phyloP scores from a whole-genome alignment of 2,329 filamentous ascomycete species.

The Aspergillus glaucus region DNA sequence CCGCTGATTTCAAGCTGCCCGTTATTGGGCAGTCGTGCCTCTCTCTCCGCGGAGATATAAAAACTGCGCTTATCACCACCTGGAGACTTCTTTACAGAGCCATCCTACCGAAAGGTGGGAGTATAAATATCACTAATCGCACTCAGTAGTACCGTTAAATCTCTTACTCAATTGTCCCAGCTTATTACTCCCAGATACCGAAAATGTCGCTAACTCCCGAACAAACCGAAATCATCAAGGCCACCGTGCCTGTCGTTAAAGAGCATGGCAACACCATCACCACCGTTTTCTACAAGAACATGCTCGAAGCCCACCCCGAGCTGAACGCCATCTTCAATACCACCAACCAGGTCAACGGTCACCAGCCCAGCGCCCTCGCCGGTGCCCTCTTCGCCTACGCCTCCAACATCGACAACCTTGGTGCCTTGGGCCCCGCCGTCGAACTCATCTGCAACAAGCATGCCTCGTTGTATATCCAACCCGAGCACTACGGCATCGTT shows the following conservation, averaged over 20 bases:
- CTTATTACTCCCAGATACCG: neutral
- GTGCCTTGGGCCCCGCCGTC: constrained; percentile 49
- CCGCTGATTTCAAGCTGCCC: neutral
- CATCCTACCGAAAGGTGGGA: too few species aligned
- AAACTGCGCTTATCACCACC: neutral
- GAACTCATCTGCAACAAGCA: constrained; percentile 74
- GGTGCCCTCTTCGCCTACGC: constrained; percentile 65
- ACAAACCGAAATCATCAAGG: constrained; percentile 61
- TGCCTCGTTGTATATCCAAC: constrained; percentile 60
- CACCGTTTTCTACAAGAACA: constrained; percentile 63
- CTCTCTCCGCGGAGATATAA: neutral
- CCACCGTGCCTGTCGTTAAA: constrained; percentile 63
- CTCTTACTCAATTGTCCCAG: too few species aligned
- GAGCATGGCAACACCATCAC: constrained; percentile 64
- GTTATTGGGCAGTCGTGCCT: neutral
- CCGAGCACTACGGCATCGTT: constrained; percentile 65
- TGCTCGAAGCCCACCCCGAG: constrained; percentile 59
- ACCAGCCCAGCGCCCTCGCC: constrained; percentile 65
- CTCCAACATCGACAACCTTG: constrained; percentile 63
- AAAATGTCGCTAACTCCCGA: constrained; percentile 46
- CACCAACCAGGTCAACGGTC: constrained; percentile 60
- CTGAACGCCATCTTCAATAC: constrained; percentile 67
- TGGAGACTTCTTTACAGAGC: too few species aligned
- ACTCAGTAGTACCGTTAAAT: too few species aligned
- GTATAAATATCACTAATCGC: too few species aligned